Evolutionary conservation across 306 rosid species (phyloP).

Genomic region (Hippophae gyantsensis): DNA sequence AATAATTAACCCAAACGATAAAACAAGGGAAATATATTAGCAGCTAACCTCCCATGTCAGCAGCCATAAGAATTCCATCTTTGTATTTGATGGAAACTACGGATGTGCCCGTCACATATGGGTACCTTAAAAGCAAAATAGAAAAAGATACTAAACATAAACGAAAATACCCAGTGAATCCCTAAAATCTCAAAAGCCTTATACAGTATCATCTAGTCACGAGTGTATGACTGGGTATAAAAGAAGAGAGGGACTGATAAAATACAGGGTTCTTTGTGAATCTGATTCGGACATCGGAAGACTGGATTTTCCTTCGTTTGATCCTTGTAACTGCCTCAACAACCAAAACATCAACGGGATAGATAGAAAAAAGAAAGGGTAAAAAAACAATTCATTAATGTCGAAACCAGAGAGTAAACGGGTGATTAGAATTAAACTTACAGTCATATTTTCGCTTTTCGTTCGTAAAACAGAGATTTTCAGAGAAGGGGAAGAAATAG

Average conservation of each 20-base stretch:
- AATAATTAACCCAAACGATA: neutral
- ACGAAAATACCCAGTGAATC: neutral
- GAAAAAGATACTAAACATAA: neutral
- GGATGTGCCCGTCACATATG: conserved; percentile 87
- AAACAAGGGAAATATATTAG: neutral
- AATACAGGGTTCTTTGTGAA: conserved; percentile 60
- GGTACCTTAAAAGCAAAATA: conserved; percentile 42
- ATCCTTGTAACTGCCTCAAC: conserved; percentile 20
- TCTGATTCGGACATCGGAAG: conserved; percentile 26
- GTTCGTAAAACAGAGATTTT: too few relatives aligned
- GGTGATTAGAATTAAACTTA: neutral
- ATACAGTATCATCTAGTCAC: neutral
- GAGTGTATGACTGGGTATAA: too few relatives aligned
- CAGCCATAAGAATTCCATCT: conserved; percentile 88
- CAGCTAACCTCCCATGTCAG: conserved; percentile 88
- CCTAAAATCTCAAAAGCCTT: conserved; percentile 4
- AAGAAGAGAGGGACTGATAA: neutral
- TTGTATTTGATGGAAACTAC: conserved; percentile 86
- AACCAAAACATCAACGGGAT: neutral
- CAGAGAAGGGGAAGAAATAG: too few relatives aligned
- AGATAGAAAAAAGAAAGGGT: neutral
- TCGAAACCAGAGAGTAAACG: neutral
- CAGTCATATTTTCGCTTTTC: too few relatives aligned
- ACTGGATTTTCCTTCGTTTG: conserved; percentile 23
- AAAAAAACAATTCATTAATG: too few relatives aligned